Evolutionary conservation across 2,329 filamentous ascomycete genomes (phyloP).

Genomic region (Onygenales sp.): DNA sequence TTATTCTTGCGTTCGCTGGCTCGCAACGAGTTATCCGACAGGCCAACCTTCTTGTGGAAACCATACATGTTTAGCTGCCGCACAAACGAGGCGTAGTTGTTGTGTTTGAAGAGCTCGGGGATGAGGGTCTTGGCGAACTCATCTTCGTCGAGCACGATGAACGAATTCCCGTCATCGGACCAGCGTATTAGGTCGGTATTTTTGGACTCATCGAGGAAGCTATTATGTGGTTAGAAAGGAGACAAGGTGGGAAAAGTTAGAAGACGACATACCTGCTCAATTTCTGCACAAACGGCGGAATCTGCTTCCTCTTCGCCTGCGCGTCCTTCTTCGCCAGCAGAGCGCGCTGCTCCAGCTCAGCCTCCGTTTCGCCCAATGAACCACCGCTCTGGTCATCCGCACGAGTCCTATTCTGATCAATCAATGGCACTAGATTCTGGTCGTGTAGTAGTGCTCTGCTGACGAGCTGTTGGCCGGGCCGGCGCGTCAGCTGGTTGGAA

Average conservation of each 20-base stretch:
- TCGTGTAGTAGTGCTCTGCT: slow-evolving; percentile 30
- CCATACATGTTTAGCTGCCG: slow-evolving; percentile 60
- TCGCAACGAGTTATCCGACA: slow-evolving; percentile 96
- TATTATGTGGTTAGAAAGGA: slow-evolving; percentile 31
- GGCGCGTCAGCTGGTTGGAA: slow-evolving; percentile 34
- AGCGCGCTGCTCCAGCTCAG: slow-evolving; percentile 70
- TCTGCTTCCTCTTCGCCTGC: slow-evolving; percentile 84
- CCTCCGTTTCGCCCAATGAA: slow-evolving; percentile 53
- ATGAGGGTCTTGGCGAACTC: slow-evolving; percentile 68
- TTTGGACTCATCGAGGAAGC: slow-evolving; percentile 85
- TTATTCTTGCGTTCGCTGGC: slow-evolving; percentile 96
- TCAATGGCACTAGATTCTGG: slow-evolving; percentile 18
- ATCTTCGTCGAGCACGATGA: slow-evolving; percentile 93
- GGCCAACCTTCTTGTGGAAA: slow-evolving; percentile 63
- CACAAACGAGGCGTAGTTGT: slow-evolving; percentile 70
- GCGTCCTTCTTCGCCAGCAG: slow-evolving; percentile 77
- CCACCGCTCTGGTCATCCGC: slow-evolving; percentile 31
- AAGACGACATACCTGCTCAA: slow-evolving; percentile 67
- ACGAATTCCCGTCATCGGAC: slow-evolving; percentile 94
- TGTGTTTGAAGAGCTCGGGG: slow-evolving; percentile 68
- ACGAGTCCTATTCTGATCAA: slow-evolving; percentile 18
- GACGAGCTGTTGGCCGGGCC: slow-evolving; percentile 30
- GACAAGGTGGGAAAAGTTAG: slow-evolving; percentile 2
- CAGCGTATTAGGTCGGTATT: slow-evolving; percentile 93
- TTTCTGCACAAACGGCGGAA: slow-evolving; percentile 96